Evolutionary conservation across 2,329 filamentous ascomycete genomes (phyloP).

Genomic region (Xylaria sp.): DNA sequence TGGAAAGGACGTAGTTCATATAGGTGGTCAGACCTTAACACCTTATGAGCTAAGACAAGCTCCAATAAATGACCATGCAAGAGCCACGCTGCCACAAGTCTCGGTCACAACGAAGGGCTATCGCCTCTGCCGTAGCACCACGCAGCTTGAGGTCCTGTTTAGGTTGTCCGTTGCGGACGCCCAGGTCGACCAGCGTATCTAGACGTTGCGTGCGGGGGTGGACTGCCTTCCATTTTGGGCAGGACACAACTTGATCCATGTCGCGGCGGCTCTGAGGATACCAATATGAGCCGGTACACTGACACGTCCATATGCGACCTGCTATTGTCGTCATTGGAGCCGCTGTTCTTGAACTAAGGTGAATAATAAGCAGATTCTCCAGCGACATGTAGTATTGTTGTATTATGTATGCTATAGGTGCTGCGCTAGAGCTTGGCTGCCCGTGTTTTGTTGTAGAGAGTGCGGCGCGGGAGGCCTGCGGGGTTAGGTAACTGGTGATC

Average conservation of each 20-base stretch:
- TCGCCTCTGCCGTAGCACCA: constrained; percentile 2
- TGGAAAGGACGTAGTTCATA: constrained; percentile 5
- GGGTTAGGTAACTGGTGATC: constrained; percentile 7
- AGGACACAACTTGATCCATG: constrained; percentile 3
- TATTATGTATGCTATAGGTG: constrained; percentile 1
- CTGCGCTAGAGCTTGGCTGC: no score
- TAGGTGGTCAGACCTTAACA: constrained; percentile 8
- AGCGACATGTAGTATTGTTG: constrained; percentile 6
- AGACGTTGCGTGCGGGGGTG: background rate
- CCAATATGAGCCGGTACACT: constrained; percentile 1
- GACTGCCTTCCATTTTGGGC: constrained; percentile 15
- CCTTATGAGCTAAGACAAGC: constrained; percentile 14
- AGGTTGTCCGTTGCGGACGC: no score
- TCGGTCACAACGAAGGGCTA: constrained; percentile 16
- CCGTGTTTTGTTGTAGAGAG: no score
- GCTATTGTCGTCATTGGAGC: background rate
- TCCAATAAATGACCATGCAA: constrained; percentile 11
- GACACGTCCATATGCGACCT: background rate
- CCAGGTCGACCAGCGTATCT: background rate
- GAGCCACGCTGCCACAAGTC: constrained; percentile 9
- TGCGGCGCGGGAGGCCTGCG: no score
- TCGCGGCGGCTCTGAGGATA: constrained; percentile 8
- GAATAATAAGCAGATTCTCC: background rate
- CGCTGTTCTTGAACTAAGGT: background rate
- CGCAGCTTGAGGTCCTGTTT: background rate